These are phyloP conservation scores for Solanum tarapatanum DNA, from an alignment of 257 asterid species.

Conservation along the genomic window DNA sequence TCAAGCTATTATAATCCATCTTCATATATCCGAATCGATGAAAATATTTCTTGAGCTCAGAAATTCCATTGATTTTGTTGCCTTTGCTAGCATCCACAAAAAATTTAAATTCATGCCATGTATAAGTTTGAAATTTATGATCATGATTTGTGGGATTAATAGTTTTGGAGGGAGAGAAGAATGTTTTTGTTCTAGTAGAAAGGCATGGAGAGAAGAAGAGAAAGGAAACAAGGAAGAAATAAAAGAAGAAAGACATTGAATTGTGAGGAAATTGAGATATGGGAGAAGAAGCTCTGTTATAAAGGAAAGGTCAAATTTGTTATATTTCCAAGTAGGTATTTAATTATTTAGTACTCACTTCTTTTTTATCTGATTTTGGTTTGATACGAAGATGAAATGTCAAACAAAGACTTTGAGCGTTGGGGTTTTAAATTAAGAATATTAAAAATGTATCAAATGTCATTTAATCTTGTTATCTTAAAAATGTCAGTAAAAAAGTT, in stretches of 20 bases:
- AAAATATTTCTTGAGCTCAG: conserved; percentile 52
- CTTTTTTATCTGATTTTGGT: not conserved
- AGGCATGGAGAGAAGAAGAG: conserved; percentile 14
- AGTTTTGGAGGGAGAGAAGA: not conserved
- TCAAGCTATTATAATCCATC: not conserved
- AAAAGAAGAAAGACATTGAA: conserved; percentile 17
- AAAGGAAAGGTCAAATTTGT: conserved; percentile 7
- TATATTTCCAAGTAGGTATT: not conserved
- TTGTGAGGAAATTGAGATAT: not conserved
- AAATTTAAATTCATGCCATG: conserved; percentile 38
- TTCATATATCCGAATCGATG: conserved; percentile 46
- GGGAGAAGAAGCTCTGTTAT: conserved; percentile 10
- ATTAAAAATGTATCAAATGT: too few relatives aligned
- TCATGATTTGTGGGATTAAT: not conserved
- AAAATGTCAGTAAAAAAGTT: too few relatives aligned
- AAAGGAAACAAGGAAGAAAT: conserved; percentile 10
- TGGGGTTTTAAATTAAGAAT: too few relatives aligned
- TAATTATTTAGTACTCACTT: not conserved
- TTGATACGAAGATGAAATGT: not conserved
- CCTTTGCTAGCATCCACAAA: conserved; percentile 34
- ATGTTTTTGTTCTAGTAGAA: conserved; percentile 26
- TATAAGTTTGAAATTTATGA: not conserved
- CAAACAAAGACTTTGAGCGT: too few relatives aligned
- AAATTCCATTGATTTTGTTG: conserved; percentile 28
- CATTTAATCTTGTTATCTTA: too few relatives aligned